Evolutionary conservation across 176 grass and related monocot genomes (phyloP).

Genomic region (Tillandsia leiboldiana): DNA sequence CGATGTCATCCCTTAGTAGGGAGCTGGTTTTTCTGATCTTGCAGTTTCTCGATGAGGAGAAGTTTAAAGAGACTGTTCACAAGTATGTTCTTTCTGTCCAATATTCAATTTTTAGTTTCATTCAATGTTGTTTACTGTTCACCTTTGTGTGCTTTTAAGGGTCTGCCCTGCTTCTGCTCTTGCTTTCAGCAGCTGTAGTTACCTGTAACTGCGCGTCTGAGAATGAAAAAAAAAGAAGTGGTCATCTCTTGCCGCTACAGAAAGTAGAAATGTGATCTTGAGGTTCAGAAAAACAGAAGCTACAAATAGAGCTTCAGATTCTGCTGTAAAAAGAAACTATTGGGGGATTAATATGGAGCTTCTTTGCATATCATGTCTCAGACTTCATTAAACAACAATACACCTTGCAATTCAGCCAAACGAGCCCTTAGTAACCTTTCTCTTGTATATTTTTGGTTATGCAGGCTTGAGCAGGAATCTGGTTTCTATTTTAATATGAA

Average conservation of each 20-base stretch:
- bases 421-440: too few species aligned
- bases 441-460: background rate
- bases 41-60: conserved; percentile 43
- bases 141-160: background rate
- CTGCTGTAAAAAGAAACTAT: too few species aligned
- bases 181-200: background rate
- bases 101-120: conserved; percentile 1
- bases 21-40: conserved; percentile 43
- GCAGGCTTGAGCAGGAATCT: conserved; percentile 37
- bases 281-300: too few species aligned
- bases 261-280: too few species aligned
- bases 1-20: conserved; percentile 44
- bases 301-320: too few species aligned
- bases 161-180: background rate
- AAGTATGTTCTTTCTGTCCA: conserved; percentile 12
- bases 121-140: conserved; percentile 3
- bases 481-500: conserved; percentile 49
- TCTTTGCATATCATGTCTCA: too few species aligned
- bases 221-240: too few species aligned
- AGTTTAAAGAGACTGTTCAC: conserved; percentile 41
- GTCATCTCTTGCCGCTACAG: too few species aligned
- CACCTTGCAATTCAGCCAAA: too few species aligned
- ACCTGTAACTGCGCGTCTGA: too few species aligned
- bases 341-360: too few species aligned
- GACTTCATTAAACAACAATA: too few species aligned